Base-by-base conservation (phyloP, 495 filamentous ascomycete genomes). In the Monascus purpureus region DNA sequence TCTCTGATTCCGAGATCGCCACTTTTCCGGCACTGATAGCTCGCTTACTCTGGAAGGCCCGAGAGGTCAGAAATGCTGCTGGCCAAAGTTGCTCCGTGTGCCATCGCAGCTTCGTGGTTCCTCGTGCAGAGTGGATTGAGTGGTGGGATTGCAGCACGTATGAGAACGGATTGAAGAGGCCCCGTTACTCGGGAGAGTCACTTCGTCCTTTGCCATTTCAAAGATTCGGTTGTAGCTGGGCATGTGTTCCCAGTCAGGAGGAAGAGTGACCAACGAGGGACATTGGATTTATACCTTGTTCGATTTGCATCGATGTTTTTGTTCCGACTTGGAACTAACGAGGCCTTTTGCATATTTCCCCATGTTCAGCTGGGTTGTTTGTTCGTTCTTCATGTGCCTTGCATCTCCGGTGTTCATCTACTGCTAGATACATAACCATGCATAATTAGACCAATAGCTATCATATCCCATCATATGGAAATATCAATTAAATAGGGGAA, bases 91-190 rank as follows among this genome's bases (percentile, higher is more conserved):
- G 80, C 53, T 72, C 75, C 0, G 53, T 74, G 0, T 85, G 80
- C 35, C 44, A 61, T 23, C 53, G 59, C 14, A 50, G 52, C n/a
- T 78, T 70, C 28, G 59, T 77, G 14, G 52, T 78, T 19, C 62
- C 70, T 23, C 50, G 75, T 8, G 60, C 75, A 0, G 65, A 80
- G 40, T 86, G 80, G 80, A 63, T 81, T 29, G 79, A 86, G 46
- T 83, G 76, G 70, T 82, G 75, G 73, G 64, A 72, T 39, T 59
- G 46, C 35, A 54, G 43, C 6, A 57, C 56, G 1, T 54, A 56
- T 33, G 61, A 65, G 40, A 65, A 57, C 32, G 61, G 61, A 9
- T 41, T 63, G 36, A 63, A 63, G 38, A 42, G 50, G 25, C 50
- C 57, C 1, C 49, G 61, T 6, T 26, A 29, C 17, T 46, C 52